phyloP scores from a whole-genome alignment of 2,329 filamentous ascomycete species.

The Hypoxylon sp. region DNA sequence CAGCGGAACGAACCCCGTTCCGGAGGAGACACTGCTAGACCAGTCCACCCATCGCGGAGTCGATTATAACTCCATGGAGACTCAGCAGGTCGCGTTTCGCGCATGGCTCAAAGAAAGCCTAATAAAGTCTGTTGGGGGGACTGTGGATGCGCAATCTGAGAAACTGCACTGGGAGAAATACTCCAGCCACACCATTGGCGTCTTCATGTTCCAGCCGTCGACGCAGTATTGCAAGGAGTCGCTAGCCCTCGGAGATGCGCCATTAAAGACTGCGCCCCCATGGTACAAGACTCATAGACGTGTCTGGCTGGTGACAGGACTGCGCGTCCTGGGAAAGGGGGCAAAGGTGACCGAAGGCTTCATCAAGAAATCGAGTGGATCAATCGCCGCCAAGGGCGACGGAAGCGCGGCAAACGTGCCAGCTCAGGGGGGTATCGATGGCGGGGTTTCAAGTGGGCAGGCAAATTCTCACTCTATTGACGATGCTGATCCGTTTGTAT shows the following conservation, averaged over 20 bases:
- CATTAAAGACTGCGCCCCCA: background rate
- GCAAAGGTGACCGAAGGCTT: background rate
- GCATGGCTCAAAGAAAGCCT: constrained; percentile 3
- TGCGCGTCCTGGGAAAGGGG: background rate
- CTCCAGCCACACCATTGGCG: background rate
- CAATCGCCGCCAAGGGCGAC: background rate
- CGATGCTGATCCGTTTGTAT: background rate
- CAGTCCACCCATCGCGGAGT: background rate
- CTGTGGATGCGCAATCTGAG: background rate
- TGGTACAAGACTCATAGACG: background rate
- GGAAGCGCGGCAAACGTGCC: background rate
- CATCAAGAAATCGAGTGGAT: background rate
- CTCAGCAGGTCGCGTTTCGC: background rate
- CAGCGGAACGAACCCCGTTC: background rate
- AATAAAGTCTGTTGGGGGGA: background rate
- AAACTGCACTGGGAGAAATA: background rate
- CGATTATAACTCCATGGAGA: background rate
- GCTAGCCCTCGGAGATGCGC: background rate
- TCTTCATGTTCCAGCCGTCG: background rate
- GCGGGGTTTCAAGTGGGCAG: background rate
- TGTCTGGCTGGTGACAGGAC: background rate
- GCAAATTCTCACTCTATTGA: background rate
- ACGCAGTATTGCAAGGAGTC: background rate
- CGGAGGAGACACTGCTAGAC: background rate
- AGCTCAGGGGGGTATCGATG: background rate